Conservation (phyloP, 2,329 filamentous ascomycete genomes). For the Neofusicoccum sp. region DNA sequence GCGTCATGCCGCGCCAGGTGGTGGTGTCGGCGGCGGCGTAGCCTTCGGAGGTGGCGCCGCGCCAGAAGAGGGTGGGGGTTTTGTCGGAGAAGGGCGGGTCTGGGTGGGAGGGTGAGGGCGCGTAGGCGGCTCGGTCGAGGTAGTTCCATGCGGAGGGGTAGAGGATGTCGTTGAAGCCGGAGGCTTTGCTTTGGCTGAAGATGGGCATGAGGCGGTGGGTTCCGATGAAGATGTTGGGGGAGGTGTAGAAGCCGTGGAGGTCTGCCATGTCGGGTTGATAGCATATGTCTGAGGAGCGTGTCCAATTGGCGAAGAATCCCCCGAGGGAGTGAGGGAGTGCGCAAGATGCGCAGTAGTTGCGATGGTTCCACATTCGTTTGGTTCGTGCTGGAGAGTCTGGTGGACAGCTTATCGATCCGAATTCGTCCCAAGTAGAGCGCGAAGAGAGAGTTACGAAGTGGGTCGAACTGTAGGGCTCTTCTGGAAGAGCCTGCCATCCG, state of each 20-base stretch:
- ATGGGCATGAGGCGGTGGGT: slow-evolving; percentile 70
- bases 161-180: slow-evolving; percentile 75
- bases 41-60: slow-evolving; percentile 66
- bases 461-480: slow-evolving; percentile 25
- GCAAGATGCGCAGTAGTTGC: slow-evolving; percentile 67
- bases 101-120: slow-evolving; percentile 53
- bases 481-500: slow-evolving; percentile 42
- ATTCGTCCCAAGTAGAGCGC: slow-evolving; percentile 44
- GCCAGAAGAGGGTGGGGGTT: slow-evolving; percentile 70
- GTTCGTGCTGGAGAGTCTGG: slow-evolving; percentile 25
- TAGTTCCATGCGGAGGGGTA: slow-evolving; percentile 69
- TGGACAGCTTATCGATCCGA: slow-evolving; percentile 56
- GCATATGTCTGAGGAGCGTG: slow-evolving; percentile 67
- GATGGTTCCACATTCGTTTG: slow-evolving; percentile 58
- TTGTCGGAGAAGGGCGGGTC: slow-evolving; percentile 64
- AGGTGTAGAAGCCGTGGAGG: slow-evolving; percentile 73
- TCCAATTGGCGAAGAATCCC: slow-evolving; percentile 69
- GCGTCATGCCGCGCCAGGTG: slow-evolving; percentile 68
- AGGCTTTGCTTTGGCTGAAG: slow-evolving; percentile 74
- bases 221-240: slow-evolving; percentile 63
- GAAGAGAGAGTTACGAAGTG: slow-evolving; percentile 39
- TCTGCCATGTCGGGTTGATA: slow-evolving; percentile 75
- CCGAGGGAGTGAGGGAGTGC: slow-evolving; percentile 65
- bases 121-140: slow-evolving; percentile 58
- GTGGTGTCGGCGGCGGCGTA: slow-evolving; percentile 37